Evolutionary conservation across 495 filamentous ascomycete genomes (phyloP).

Genomic region (Penicillium atrosanguineum): DNA sequence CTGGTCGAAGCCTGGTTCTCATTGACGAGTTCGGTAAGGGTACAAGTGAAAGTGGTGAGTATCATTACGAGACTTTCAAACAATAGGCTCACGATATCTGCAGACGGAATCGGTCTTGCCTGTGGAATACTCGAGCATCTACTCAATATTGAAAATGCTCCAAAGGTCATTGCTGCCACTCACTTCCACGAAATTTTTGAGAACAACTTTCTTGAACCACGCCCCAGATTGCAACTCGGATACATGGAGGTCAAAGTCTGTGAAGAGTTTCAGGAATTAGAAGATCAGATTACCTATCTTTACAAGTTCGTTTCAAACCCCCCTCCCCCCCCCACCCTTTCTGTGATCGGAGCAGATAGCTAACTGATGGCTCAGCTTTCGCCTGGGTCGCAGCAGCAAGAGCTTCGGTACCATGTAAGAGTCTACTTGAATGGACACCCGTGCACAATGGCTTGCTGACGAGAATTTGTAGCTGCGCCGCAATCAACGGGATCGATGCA

Average conservation of each 20-base stretch:
- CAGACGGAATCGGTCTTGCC: constrained; percentile 83
- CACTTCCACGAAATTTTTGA: constrained; percentile 97
- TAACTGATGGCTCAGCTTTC: constrained; percentile 39
- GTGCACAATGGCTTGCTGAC: neutral
- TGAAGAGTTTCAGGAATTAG: constrained; percentile 52
- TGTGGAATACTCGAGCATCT: constrained; percentile 79
- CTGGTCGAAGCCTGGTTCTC: constrained; percentile 72
- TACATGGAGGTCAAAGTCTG: constrained; percentile 88
- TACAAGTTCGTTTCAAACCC: constrained; percentile 58
- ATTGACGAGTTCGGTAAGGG: constrained; percentile 98
- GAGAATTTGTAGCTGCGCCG: constrained; percentile 58
- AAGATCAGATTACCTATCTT: constrained; percentile 83
- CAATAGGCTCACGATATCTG: constrained; percentile 1
- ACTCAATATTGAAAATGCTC: constrained; percentile 56
- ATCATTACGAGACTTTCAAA: too few relatives aligned
- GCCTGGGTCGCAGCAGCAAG: constrained; percentile 66
- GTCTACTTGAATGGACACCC: neutral
- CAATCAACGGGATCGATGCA: constrained; percentile 74
- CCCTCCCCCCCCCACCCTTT: too few relatives aligned
- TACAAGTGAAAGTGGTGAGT: constrained; percentile 64
- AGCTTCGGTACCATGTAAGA: constrained; percentile 75
- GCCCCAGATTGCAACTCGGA: constrained; percentile 64
- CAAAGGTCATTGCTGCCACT: constrained; percentile 83
- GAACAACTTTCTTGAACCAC: constrained; percentile 57
- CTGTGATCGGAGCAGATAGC: neutral